Conservation (phyloP, 176 grass and related monocot species). For the Canna indica region DNA sequence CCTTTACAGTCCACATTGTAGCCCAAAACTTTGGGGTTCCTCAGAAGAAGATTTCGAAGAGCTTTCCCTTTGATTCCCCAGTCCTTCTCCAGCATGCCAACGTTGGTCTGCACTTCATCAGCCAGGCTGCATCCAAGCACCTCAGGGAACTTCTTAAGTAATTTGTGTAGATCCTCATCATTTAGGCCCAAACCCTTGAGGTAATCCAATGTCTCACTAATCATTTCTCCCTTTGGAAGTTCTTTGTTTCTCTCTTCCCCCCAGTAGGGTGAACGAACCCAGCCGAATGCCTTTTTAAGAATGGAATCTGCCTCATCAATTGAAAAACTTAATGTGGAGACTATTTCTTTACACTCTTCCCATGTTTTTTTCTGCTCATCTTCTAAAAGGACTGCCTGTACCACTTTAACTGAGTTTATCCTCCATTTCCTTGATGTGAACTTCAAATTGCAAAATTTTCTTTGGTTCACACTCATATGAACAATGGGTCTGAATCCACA, state of each 20-base stretch:
- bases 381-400: conserved; percentile 27
- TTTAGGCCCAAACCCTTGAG: conserved; percentile 57
- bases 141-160: conserved; percentile 90
- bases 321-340: conserved; percentile 47
- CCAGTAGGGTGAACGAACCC: conserved; percentile 84
- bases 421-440: conserved; percentile 11
- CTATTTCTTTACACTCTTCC: conserved; percentile 47
- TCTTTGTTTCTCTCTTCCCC: conserved; percentile 55
- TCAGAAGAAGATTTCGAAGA: conserved; percentile 58
- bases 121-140: conserved; percentile 76
- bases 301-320: conserved; percentile 44
- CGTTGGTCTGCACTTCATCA: conserved; percentile 57
- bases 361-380: conserved; percentile 45
- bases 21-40: conserved; percentile 87
- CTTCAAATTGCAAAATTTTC: not conserved
- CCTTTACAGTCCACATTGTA: conserved; percentile 88
- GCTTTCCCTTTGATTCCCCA: conserved; percentile 79
- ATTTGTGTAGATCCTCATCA: conserved; percentile 56
- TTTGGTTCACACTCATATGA: not conserved
- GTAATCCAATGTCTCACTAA: conserved; percentile 38
- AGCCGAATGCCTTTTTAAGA: conserved; percentile 79
- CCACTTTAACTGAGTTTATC: conserved; percentile 30
- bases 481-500: not conserved
- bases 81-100: conserved; percentile 61
- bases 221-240: conserved; percentile 35